Base-by-base conservation (phyloP, 768 basidiomycete species). In the Kwoniella newhampshirensis region DNA sequence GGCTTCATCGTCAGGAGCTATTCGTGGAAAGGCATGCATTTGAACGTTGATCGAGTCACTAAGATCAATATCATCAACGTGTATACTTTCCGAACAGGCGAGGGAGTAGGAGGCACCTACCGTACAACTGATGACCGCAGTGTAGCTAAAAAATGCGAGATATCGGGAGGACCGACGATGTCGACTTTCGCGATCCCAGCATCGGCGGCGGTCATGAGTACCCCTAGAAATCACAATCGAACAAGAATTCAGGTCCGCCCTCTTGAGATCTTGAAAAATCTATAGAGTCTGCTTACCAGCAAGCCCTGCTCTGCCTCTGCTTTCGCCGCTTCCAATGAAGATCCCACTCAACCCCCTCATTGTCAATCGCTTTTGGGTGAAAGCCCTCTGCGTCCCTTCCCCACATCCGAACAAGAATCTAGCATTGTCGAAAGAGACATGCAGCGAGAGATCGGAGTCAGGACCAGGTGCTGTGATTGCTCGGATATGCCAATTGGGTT, bases 341-440 rank as follows among this genome's bases (percentile, higher is more conserved):
- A 94, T 56, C 1, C 81, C 86, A 35, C 80, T 81, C 4, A 87
- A 80, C 63, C 83, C 87, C 70, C 81, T 84, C 81, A 88, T 83
- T 46, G 83, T 83, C 42, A 81, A 78, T 61, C 78, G 79, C 57
- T 84, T 84, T 77, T 91, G 87, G 15, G 86, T 76, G 70, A 87
- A 87, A 0, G 87, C 78, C 32, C 93, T 80, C 40, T 84, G 85
- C 1, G 87, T 85, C 57, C 87, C 87, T 75, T 96, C 91, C 7
- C 89, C 86, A 18, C 81, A 84, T 75, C 92, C 92, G 81, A 97
- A 91, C 36, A 93, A 81, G 65, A 92, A 97, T 65, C 89, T 87
- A 12, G 83, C 86, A 51, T 81, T 80, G 63, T 88, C 86, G 72
- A 91, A 92, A 0, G 82, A 80, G 63, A 94, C 76, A 57, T 87